Conservation (phyloP, 2,329 filamentous ascomycete genomes). For the Hortaea werneckii region DNA sequence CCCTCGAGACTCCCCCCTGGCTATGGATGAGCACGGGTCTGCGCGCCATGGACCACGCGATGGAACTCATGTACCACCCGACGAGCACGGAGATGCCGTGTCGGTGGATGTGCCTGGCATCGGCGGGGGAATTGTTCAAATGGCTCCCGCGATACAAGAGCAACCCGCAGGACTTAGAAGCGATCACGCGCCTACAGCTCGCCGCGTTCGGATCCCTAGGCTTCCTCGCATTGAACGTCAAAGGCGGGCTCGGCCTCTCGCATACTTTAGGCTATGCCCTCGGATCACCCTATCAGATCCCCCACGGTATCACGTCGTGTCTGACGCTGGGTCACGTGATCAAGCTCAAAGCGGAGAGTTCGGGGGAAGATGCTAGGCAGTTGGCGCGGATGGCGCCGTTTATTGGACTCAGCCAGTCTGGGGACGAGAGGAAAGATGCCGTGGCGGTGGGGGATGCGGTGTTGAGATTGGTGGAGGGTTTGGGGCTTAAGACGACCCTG, state of each 20-base stretch:
- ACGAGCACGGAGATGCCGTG: slow-evolving; percentile 42
- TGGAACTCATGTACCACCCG: slow-evolving; percentile 45
- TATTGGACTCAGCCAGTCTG: slow-evolving; percentile 29
- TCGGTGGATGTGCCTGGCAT: slow-evolving; percentile 35
- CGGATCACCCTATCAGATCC: slow-evolving; percentile 45
- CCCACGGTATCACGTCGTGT: slow-evolving; percentile 47
- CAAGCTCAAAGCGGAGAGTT: slow-evolving; percentile 39
- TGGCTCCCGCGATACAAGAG: slow-evolving; percentile 38
- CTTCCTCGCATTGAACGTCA: slow-evolving; percentile 41
- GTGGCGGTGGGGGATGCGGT: slow-evolving; percentile 36
- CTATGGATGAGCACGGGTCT: slow-evolving; percentile 44
- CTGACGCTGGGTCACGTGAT: slow-evolving; percentile 46
- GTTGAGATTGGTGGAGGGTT: slow-evolving; percentile 31
- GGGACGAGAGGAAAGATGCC: slow-evolving; percentile 35
- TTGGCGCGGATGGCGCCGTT: slow-evolving; percentile 36
- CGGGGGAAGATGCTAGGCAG: slow-evolving; percentile 35
- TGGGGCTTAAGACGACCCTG: slow-evolving; percentile 38
- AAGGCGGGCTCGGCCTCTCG: slow-evolving; percentile 40
- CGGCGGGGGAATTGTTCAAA: slow-evolving; percentile 39
- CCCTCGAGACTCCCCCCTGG: slow-evolving; percentile 39
- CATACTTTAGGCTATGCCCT: slow-evolving; percentile 39
- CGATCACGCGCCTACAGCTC: slow-evolving; percentile 42
- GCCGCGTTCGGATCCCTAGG: slow-evolving; percentile 42
- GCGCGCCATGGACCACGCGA: slow-evolving; percentile 45
- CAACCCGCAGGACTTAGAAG: slow-evolving; percentile 36